Percentiles rank a stretch among this genome's conserved stretches.
Evolutionary conservation across 2,329 filamentous ascomycete genomes (phyloP).

Genomic region (Nemania bipapillata): DNA sequence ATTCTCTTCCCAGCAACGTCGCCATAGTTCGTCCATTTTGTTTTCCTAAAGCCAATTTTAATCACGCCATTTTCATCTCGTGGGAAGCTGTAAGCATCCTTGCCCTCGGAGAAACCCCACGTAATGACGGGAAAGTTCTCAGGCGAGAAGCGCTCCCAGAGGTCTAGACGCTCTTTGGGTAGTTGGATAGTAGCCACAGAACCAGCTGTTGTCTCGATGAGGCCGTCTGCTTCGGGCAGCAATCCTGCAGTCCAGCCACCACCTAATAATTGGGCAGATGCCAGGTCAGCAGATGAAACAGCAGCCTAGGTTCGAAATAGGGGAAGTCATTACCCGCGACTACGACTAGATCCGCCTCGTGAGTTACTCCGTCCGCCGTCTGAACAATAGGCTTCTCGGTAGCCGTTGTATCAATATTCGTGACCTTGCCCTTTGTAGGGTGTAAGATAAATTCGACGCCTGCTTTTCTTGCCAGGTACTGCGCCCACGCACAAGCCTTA

Average conservation of each 20-base stretch:
- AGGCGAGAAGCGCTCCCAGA: constrained; percentile 56
- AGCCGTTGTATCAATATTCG: constrained; percentile 32
- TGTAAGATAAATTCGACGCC: constrained; percentile 59
- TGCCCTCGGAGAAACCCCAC: constrained; percentile 55
- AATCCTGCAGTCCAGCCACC: constrained; percentile 43
- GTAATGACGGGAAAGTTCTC: constrained; percentile 60
- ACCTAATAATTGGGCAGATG: constrained; percentile 21
- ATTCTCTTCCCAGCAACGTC: constrained; percentile 39
- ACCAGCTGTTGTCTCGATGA: constrained; percentile 45
- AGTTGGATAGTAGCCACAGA: constrained; percentile 53
- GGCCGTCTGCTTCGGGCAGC: constrained; percentile 37
- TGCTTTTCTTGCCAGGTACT: constrained; percentile 54
- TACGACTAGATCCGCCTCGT: constrained; percentile 44
- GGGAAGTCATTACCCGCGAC: constrained; percentile 50
- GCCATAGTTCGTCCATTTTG: constrained; percentile 53
- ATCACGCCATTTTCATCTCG: constrained; percentile 56
- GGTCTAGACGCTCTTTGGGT: constrained; percentile 49
- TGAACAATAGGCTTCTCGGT: constrained; percentile 28
- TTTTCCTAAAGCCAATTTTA: constrained; percentile 63
- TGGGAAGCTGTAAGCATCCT: constrained; percentile 61
- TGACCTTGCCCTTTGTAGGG: constrained; percentile 39
- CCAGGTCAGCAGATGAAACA: constrained; percentile 44
- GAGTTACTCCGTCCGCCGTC: constrained; percentile 40
- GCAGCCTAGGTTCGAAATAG: neutral
- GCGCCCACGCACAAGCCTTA: constrained; percentile 45